A percentile compares a stretch with the other conserved stretches of the same genome.
Conservation (phyloP, 192 early-diverging fungal genomes). For the Ambispora gerdemannii region DNA sequence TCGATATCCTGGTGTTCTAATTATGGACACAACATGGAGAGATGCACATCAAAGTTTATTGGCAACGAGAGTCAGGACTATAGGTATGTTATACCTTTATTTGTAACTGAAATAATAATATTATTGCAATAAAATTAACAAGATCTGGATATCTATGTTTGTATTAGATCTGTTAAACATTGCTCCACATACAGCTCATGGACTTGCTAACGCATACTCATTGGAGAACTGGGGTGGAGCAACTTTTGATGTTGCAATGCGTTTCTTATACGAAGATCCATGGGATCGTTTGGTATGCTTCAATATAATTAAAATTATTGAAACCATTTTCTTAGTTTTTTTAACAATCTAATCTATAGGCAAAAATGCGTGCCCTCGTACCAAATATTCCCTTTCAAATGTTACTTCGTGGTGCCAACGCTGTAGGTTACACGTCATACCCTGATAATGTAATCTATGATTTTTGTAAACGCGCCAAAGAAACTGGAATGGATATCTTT, state of each 20-base stretch:
- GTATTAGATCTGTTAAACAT: slow-evolving; percentile 64
- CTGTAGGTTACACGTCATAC: slow-evolving; percentile 95
- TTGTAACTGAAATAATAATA: no score
- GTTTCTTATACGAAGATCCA: slow-evolving; percentile 95
- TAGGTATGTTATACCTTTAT: slow-evolving; percentile 74
- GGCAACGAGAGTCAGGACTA: slow-evolving; percentile 92
- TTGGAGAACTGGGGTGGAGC: slow-evolving; percentile 98
- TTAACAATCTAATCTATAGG: neutral
- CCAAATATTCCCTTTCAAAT: slow-evolving; percentile 99
- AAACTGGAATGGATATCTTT: slow-evolving; percentile 93
- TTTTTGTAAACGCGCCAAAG: slow-evolving; percentile 88
- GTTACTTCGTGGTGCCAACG: slow-evolving; percentile 96
- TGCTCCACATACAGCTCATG: slow-evolving; percentile 85
- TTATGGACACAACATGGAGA: slow-evolving; percentile 98
- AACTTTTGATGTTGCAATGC: slow-evolving; percentile 95
- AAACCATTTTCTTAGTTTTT: neutral
- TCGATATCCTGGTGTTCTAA: slow-evolving; percentile 78
- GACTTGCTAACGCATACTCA: slow-evolving; percentile 83
- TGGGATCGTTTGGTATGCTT: slow-evolving; percentile 82
- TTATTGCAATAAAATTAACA: no score
- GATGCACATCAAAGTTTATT: slow-evolving; percentile 95
- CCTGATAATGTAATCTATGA: slow-evolving; percentile 97
- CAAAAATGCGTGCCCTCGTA: slow-evolving; percentile 73
- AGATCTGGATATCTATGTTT: neutral
- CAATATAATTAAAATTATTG: neutral